Evolutionary conservation across 2,329 filamentous ascomycete species (phyloP).

Genomic region (Sarocladiaceae sp.): DNA sequence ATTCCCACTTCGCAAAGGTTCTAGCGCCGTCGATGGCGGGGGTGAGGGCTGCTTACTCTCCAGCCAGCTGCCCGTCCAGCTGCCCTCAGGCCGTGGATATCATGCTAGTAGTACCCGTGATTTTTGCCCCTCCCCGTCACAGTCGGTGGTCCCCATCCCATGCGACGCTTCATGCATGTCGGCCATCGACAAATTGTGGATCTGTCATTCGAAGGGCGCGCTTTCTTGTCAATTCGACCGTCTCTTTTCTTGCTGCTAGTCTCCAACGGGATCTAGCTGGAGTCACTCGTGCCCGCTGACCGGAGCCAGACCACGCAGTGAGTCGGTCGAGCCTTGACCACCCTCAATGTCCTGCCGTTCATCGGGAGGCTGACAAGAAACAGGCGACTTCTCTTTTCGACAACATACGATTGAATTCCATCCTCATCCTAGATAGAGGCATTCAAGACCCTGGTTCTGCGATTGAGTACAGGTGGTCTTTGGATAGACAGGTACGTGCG

Average conservation of each 20-base stretch:
- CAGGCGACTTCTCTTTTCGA: too few relatives aligned
- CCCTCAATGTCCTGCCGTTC: too few relatives aligned
- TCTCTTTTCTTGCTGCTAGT: too few relatives aligned
- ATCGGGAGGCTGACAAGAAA: too few relatives aligned
- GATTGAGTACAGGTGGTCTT: too few relatives aligned
- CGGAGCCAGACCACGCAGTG: too few relatives aligned
- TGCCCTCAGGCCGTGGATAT: too few relatives aligned
- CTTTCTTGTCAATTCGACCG: background rate
- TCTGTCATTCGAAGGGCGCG: slow-evolving; percentile 9
- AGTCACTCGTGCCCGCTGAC: too few relatives aligned
- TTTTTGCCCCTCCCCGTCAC: background rate
- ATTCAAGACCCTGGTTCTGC: too few relatives aligned
- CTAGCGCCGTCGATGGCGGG: slow-evolving; percentile 3
- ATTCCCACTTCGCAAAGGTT: slow-evolving; percentile 5
- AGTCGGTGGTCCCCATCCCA: too few relatives aligned
- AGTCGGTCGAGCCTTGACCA: too few relatives aligned
- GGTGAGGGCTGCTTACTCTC: background rate
- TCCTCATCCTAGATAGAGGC: background rate
- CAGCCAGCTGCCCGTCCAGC: background rate
- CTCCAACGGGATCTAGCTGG: background rate
- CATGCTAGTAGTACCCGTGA: too few relatives aligned
- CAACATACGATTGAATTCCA: slow-evolving; percentile 2
- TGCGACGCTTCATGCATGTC: slow-evolving; percentile 1
- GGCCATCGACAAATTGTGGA: slow-evolving; percentile 6
- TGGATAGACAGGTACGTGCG: background rate